Percentiles rank a stretch among this genome's conserved stretches.
phyloP scores from a whole-genome alignment of 192 early-diverging fungal species.

The Gryganskiella cystojenkinii region DNA sequence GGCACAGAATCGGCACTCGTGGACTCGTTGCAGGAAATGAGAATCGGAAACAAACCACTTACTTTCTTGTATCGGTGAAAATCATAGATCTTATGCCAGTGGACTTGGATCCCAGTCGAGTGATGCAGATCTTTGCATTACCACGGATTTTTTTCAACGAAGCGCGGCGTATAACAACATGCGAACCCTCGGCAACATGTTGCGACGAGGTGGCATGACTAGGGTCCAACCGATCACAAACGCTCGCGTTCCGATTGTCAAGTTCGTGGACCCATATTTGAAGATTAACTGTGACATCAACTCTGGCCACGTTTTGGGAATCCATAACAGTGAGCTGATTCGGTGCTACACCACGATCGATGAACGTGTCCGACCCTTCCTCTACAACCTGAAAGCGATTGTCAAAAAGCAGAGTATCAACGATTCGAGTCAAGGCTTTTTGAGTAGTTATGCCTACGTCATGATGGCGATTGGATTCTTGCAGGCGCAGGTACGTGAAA shows the following conservation, averaged over 20 bases:
- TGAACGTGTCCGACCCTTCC: constrained; percentile 44
- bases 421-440: constrained; percentile 35
- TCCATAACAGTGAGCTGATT: constrained; percentile 55
- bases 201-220: constrained; percentile 46
- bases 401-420: constrained; percentile 51
- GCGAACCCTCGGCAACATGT: constrained; percentile 9
- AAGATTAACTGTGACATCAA: constrained; percentile 53
- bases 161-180: constrained; percentile 23
- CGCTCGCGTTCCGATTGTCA: constrained; percentile 54
- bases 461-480: constrained; percentile 48
- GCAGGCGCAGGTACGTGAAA: constrained; percentile 28
- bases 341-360: constrained; percentile 51
- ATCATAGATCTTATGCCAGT: constrained; percentile 30
- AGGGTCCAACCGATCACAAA: constrained; percentile 26
- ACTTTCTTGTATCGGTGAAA: not conserved
- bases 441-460: constrained; percentile 53
- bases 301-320: constrained; percentile 40
- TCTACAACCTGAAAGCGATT: constrained; percentile 45
- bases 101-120: constrained; percentile 43
- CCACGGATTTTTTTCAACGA: constrained; percentile 12
- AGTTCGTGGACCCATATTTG: constrained; percentile 43
- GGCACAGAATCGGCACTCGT: not conserved
- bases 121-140: constrained; percentile 46
- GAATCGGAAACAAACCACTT: not conserved
- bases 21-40: not conserved